Evolutionary conservation across 257 asterid genomes (phyloP).

Genomic region (Jaltomata sinuosa): DNA sequence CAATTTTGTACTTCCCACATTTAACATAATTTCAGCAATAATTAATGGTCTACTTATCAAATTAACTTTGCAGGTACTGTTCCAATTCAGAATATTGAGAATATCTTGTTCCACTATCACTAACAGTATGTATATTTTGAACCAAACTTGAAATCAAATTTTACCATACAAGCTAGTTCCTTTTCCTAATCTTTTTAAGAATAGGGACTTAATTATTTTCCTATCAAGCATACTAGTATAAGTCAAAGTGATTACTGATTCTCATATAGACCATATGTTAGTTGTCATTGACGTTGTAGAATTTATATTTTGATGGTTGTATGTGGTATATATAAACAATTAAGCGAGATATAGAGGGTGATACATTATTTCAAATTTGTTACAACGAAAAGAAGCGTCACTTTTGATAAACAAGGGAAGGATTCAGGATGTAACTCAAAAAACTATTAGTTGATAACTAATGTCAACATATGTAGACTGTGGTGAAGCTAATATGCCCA

Average conservation of each 20-base stretch:
- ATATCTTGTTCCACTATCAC: not conserved
- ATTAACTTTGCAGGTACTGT: not conserved
- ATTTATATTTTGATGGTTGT: not conserved
- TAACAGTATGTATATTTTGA: not conserved
- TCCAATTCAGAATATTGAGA: not conserved
- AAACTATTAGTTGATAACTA: not conserved
- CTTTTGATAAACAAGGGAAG: not conserved
- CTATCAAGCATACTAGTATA: not conserved
- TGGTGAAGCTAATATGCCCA: not conserved
- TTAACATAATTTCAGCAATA: not conserved
- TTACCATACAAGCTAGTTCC: not conserved
- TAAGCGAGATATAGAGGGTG: not conserved
- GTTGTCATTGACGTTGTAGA: not conserved
- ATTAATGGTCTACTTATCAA: not conserved
- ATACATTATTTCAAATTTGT: not conserved
- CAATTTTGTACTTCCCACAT: not conserved
- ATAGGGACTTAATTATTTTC: not conserved
- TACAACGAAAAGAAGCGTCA: not conserved
- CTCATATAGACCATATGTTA: not conserved
- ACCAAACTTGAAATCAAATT: not conserved
- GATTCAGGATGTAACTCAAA: not conserved
- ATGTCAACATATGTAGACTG: not conserved
- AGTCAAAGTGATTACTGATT: not conserved
- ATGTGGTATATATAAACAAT: not conserved
- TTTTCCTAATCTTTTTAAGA: not conserved